Evolutionary conservation across 257 asterid species (phyloP).

Genomic region (Solanum peruvianum): DNA sequence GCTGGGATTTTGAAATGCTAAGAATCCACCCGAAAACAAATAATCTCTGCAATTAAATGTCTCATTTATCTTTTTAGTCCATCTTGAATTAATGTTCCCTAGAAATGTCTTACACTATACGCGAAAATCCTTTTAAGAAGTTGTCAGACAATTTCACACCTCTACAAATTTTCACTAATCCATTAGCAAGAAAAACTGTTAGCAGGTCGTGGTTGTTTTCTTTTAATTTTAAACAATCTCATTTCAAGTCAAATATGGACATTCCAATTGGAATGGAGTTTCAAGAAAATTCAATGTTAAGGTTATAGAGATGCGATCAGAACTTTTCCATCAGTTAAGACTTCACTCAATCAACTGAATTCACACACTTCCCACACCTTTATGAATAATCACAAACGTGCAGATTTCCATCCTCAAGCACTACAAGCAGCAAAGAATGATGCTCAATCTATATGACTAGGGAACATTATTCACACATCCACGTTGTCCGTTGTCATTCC

Average conservation of each 20-base stretch:
- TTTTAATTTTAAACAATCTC: not conserved
- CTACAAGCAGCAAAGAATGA: not conserved
- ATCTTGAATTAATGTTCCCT: not conserved
- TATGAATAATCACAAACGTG: not conserved
- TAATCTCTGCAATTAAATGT: not conserved
- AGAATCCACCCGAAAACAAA: not conserved
- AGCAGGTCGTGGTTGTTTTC: not conserved
- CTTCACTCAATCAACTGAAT: not conserved
- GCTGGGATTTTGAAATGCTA: not conserved
- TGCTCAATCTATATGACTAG: not conserved
- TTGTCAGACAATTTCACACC: not conserved
- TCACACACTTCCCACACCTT: not conserved
- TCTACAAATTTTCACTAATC: not conserved
- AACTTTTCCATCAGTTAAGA: not conserved
- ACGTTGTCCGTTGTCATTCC: not conserved
- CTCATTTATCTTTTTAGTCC: not conserved
- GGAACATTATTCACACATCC: not conserved
- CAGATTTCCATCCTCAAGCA: not conserved
- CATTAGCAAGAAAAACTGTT: not conserved
- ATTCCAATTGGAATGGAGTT: not conserved
- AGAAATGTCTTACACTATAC: not conserved
- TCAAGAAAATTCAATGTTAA: not conserved
- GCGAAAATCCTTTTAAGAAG: not conserved
- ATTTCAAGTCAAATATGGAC: not conserved
- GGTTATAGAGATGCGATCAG: not conserved